These are phyloP conservation scores for Reutealis trisperma DNA, from an alignment of 345 rosid species.

Conservation along the genomic window DNA sequence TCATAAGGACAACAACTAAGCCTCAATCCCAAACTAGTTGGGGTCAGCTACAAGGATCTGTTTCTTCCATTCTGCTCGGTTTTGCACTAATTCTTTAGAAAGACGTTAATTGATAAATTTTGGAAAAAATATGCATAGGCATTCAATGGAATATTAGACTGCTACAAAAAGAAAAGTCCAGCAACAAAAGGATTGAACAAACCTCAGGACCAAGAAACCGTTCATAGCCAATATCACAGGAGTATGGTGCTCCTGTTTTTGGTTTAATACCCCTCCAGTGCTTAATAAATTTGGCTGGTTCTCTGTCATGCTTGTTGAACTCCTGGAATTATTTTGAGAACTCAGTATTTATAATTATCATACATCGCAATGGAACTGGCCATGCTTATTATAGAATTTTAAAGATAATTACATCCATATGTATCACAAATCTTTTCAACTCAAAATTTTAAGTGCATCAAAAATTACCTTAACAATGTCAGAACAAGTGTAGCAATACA, in stretches of 20 bases:
- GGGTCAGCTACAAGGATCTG: too few species aligned
- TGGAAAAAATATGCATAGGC: neutral
- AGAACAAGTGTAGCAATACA: conserved; percentile 83
- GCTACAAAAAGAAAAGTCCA: neutral
- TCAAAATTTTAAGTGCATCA: conserved; percentile 10
- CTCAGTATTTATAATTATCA: conserved; percentile 1
- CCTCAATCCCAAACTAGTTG: too few species aligned
- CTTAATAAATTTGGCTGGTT: conserved; percentile 82
- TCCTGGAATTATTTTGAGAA: conserved; percentile 56
- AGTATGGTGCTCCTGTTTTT: conserved; percentile 95
- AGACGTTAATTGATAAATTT: neutral
- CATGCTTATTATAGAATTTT: neutral
- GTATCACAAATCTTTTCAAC: conserved; percentile 16
- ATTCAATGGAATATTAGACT: conserved; percentile 7
- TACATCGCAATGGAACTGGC: neutral
- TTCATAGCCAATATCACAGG: conserved; percentile 96
- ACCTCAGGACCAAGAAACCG: conserved; percentile 99
- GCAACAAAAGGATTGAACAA: conserved; percentile 27
- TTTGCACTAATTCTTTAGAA: too few species aligned
- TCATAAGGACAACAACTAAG: neutral
- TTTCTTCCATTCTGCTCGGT: too few species aligned
- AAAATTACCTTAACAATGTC: conserved; percentile 88
- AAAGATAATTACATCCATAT: neutral
- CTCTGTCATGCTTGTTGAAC: conserved; percentile 95
- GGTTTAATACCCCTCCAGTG: conserved; percentile 94